Evolutionary conservation across 306 rosid genomes (phyloP).

Genomic region (Cicer bijugum): DNA sequence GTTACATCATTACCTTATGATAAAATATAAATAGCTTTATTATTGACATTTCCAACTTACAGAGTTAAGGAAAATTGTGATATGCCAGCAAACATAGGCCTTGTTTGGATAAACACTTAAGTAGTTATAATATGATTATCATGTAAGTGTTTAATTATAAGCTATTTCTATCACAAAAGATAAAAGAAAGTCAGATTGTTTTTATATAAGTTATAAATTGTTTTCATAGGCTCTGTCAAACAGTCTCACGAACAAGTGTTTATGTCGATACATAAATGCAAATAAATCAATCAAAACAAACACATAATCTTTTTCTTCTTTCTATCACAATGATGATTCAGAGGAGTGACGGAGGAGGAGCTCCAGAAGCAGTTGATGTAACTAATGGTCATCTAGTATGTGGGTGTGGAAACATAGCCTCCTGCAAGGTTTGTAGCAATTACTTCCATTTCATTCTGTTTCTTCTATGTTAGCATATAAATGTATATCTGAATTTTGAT

Average conservation of each 20-base stretch:
- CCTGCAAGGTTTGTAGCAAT: slow-evolving; percentile 64
- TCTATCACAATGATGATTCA: slow-evolving; percentile 40
- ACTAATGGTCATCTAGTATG: slow-evolving; percentile 69
- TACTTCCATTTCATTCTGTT: not conserved
- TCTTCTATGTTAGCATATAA: not conserved
- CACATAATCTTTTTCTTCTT: not conserved
- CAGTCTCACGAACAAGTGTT: too few species aligned
- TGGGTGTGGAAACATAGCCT: slow-evolving; percentile 67
- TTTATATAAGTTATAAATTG: too few species aligned
- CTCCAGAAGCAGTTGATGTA: slow-evolving; percentile 64
- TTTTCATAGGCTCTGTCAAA: too few species aligned
- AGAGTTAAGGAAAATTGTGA: not conserved
- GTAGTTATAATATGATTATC: too few species aligned
- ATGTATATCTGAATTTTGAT: not conserved
- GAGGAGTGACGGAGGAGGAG: slow-evolving; percentile 89
- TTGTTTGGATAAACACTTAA: too few species aligned
- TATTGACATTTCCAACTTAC: slow-evolving; percentile 1
- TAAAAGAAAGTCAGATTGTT: too few species aligned
- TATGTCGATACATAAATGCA: too few species aligned
- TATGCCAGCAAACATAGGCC: not conserved
- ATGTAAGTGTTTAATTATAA: too few species aligned
- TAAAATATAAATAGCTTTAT: not conserved
- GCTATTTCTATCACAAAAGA: too few species aligned
- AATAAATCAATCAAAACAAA: too few species aligned
- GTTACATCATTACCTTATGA: not conserved